phyloP scores from a whole-genome alignment of 805 yeast genomes.

The Yamadazyma laniorum region DNA sequence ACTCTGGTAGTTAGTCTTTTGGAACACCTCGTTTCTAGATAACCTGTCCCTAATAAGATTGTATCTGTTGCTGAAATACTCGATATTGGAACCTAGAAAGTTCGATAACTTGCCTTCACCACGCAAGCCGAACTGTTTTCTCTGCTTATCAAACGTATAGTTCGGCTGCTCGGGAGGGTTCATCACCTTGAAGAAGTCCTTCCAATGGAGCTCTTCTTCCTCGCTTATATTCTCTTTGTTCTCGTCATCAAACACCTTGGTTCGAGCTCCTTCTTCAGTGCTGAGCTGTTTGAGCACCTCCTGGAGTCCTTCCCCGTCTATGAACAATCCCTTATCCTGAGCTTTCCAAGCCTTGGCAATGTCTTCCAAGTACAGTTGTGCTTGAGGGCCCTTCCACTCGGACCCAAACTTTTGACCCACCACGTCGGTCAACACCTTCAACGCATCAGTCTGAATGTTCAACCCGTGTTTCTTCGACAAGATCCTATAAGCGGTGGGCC shows the following conservation, averaged over 20 bases:
- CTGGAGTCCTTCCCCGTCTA: constrained; percentile 70
- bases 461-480: constrained; percentile 90
- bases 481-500: constrained; percentile 90
- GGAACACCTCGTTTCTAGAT: constrained; percentile 73
- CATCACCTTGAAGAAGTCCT: constrained; percentile 65
- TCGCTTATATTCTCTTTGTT: constrained; percentile 25
- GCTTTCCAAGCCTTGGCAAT: constrained; percentile 83
- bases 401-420: constrained; percentile 77
- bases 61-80: constrained; percentile 54
- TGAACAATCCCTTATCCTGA: constrained; percentile 82
- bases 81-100: constrained; percentile 25
- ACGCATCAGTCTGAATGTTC: constrained; percentile 83
- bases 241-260: constrained; percentile 15
- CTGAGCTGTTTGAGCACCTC: constrained; percentile 60
- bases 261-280: constrained; percentile 14
- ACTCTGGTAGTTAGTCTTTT: constrained; percentile 45
- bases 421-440: constrained; percentile 67
- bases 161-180: constrained; percentile 64
- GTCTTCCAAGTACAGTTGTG: constrained; percentile 68
- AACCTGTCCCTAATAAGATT: constrained; percentile 67
- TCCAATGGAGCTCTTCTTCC: constrained; percentile 51
- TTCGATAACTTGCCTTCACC: constrained; percentile 14
- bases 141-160: constrained; percentile 56
- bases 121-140: constrained; percentile 59
- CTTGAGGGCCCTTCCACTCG: constrained; percentile 74